Evolutionary conservation across 257 asterid genomes (phyloP), one percentile per base, ranked within the genome.

Genomic region (Capsicum baccatum): DNA sequence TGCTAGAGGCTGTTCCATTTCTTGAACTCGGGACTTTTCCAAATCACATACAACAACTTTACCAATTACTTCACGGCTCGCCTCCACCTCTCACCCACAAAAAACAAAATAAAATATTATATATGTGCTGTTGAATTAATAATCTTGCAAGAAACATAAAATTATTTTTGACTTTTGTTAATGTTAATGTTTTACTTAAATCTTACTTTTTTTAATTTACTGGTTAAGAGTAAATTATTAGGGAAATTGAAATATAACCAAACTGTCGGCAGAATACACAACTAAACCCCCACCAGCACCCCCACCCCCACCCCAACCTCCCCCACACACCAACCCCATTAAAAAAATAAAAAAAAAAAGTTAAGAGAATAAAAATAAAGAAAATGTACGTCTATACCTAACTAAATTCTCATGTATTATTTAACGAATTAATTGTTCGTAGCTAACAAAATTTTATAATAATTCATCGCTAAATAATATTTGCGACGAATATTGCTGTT

Each of bases 191-290:
- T 47, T 67, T 26, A 37, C 12, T 33, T 6, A 6, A n/a, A n/a
- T n/a, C 9, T 47, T 48, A 48, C 44, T 73, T 73, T 74, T 21
- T 74, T 74, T 52, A 19, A 50, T 74, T 21, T 21, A 21, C 2
- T 4, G 44, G 44, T 21, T 14, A 19, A 9, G 33, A 6, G 47
- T 50, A 17, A 21, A 13, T 35, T 0, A 21, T 21, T 21, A 50
- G 60, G 6, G 56, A 71, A 35, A 39, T 16, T 52, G 47, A 52
- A 74, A 12, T 7, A 74, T 74, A 74, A 74, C 39, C 62, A 52
- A 74, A 21, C 62, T 74, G 81, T 74, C 81, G 81, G 81, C 81
- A 21, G 81, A 74, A 56, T 50, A 74, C 81, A 21, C 79, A 71
- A 4, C 11, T n/a, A 37, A n/a, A 6, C 17, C 58, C 59, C 39